Base-by-base conservation (phyloP, 1,284 basidiomycete genomes). In the Phenoliferia sp. region DNA sequence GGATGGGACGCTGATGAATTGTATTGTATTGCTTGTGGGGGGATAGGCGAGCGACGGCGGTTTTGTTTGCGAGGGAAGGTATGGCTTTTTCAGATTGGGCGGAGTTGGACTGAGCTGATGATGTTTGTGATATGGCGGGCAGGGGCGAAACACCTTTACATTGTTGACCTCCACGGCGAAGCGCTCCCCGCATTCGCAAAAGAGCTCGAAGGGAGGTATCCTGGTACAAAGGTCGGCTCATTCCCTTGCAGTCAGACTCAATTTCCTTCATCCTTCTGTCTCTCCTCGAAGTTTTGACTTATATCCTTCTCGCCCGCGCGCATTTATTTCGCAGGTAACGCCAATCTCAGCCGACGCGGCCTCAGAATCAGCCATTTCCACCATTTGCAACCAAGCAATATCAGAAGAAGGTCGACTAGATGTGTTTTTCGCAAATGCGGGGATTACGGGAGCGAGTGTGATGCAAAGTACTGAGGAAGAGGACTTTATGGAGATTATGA, bases 391-490 rank as follows among this genome's bases (percentile, higher is more conserved):
- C 67, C 86, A 83, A 69, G 90, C 89, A 1, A 74, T 94, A 22
- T 78, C 84, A 50, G 92, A 96, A 70, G 87, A 93, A 75, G 92
- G 92, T 2, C 84, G 86, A 59, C 82, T 96, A 22, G 94, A 97
- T 74, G 88, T 95, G 72, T 96, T 94, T 83, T 96, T 93, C 77
- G 94, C 94, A 48, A 96, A 97, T 77, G 92, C 91, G 74, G 73
- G 85, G 15, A 70, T 63, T 32, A 59, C 61, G 7, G 73, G 69
- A 9, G 28, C 33, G 17, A 66, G 67, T 62, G 10, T 60, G 31
- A 75, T 94, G 50, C 78, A 81, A 12, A 81, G 86, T n/a, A 86
- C 85, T 2, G 83, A 86, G 1, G 81, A 83, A 0, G 86, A 89
- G 64, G 83, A 82, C 34, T 92, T 90, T 78, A 88, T 87, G 83